Evolutionary conservation across 2,329 filamentous ascomycete species (phyloP).

Genomic region (Colletotrichum abscissum): DNA sequence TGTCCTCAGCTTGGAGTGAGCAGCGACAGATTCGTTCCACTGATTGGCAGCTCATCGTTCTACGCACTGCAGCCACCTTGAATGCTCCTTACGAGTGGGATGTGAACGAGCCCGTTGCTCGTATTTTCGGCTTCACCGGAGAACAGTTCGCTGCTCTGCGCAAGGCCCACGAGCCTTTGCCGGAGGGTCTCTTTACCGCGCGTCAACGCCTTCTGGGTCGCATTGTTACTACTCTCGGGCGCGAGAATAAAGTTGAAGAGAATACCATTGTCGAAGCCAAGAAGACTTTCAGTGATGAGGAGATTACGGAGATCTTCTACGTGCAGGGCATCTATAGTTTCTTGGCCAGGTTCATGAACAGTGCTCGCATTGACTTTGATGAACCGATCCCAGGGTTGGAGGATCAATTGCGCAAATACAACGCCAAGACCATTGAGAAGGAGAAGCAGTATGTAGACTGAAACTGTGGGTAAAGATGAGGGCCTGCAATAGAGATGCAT

Average conservation of each 20-base stretch:
- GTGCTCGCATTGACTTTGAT: conserved; percentile 34
- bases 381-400: conserved; percentile 25
- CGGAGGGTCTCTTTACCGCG: conserved; percentile 17
- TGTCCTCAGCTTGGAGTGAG: conserved; percentile 24
- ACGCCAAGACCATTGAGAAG: conserved; percentile 21
- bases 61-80: conserved; percentile 39
- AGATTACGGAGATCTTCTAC: conserved; percentile 37
- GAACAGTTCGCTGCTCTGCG: conserved; percentile 33
- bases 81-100: conserved; percentile 40
- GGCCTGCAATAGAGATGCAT: background rate
- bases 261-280: conserved; percentile 34
- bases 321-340: conserved; percentile 37
- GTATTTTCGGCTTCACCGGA: conserved; percentile 33
- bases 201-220: conserved; percentile 34
- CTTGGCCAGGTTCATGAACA: conserved; percentile 38
- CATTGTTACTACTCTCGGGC: conserved; percentile 34
- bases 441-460: conserved; percentile 1
- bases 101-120: conserved; percentile 40
- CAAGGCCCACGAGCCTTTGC: conserved; percentile 1
- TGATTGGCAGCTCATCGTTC: conserved; percentile 39
- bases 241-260: conserved; percentile 27
- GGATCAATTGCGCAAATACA: conserved; percentile 25
- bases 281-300: conserved; percentile 32
- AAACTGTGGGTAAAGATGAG: background rate
- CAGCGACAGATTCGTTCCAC: conserved; percentile 33